Conservation (phyloP, 2,329 filamentous ascomycete species). For the Penicillium sp. region DNA sequence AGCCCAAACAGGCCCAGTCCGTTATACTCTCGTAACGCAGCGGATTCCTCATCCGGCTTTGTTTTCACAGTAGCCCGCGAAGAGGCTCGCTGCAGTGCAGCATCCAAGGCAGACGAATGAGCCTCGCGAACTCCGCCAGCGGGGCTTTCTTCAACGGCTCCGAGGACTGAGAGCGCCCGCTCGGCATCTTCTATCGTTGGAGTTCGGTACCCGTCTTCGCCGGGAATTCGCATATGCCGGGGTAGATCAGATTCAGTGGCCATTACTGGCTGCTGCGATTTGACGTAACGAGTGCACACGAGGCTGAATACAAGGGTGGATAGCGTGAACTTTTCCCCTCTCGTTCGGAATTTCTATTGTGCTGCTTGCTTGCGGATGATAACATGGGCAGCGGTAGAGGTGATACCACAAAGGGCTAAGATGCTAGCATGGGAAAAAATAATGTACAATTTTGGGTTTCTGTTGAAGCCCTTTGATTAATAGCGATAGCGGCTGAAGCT, state of each 20-base stretch:
- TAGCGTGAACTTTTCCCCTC: background rate
- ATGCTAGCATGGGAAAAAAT: background rate
- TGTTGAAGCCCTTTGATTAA: background rate
- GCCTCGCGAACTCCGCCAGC: conserved; percentile 20
- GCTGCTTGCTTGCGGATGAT: background rate
- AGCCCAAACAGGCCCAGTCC: conserved; percentile 13
- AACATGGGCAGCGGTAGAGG: background rate
- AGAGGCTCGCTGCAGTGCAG: conserved; percentile 22
- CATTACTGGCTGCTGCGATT: conserved; percentile 16
- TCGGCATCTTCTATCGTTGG: conserved; percentile 48
- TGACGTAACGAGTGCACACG: too few relatives aligned
- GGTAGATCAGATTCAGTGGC: conserved; percentile 24
- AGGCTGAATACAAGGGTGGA: background rate
- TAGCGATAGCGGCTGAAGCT: background rate
- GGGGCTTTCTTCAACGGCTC: conserved; percentile 11
- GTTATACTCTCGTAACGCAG: conserved; percentile 15
- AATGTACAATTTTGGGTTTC: background rate
- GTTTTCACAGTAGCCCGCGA: conserved; percentile 20
- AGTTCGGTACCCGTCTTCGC: conserved; percentile 47
- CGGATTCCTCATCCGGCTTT: conserved; percentile 5
- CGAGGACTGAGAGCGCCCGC: conserved; percentile 19
- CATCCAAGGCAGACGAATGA: conserved; percentile 34
- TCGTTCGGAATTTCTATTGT: background rate
- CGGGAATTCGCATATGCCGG: conserved; percentile 39
- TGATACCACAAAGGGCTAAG: background rate